Conservation (phyloP, 2,329 filamentous ascomycete genomes). For the Aspergillus eucalypticola region DNA sequence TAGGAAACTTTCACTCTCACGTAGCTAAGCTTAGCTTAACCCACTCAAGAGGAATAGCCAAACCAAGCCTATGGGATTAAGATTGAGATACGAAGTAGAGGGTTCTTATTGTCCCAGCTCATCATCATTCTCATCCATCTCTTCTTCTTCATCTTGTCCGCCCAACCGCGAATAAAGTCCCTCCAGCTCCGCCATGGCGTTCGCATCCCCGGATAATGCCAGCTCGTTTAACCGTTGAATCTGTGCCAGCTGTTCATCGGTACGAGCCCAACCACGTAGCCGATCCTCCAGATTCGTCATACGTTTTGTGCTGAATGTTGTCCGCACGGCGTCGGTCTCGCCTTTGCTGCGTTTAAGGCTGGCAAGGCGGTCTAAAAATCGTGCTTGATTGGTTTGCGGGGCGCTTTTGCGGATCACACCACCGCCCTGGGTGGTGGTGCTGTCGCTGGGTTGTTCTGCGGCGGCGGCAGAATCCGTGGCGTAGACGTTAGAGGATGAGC, state of each 20-base stretch:
- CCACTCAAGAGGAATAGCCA: too few relatives aligned
- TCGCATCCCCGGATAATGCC: slow-evolving; percentile 38
- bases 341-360: slow-evolving; percentile 64
- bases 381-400: slow-evolving; percentile 46
- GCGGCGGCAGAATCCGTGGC: not conserved
- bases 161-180: slow-evolving; percentile 37
- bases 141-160: slow-evolving; percentile 9
- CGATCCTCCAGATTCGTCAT: slow-evolving; percentile 34
- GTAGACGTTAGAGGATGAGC: slow-evolving; percentile 26
- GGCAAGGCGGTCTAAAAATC: slow-evolving; percentile 67
- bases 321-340: slow-evolving; percentile 65
- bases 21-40: too few relatives aligned
- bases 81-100: not conserved
- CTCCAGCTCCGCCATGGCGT: slow-evolving; percentile 39
- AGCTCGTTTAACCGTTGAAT: slow-evolving; percentile 40
- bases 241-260: slow-evolving; percentile 38
- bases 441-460: slow-evolving; percentile 3
- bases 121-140: not conserved
- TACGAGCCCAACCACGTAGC: slow-evolving; percentile 40
- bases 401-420: slow-evolving; percentile 5
- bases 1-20: too few relatives aligned
- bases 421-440: slow-evolving; percentile 14
- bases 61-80: not conserved
- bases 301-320: slow-evolving; percentile 53
- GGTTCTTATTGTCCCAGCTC: not conserved